Percentiles rank a stretch among this genome's conserved stretches.
Evolutionary conservation across 495 filamentous ascomycete species (phyloP).

Genomic region (Echria macrotheca): DNA sequence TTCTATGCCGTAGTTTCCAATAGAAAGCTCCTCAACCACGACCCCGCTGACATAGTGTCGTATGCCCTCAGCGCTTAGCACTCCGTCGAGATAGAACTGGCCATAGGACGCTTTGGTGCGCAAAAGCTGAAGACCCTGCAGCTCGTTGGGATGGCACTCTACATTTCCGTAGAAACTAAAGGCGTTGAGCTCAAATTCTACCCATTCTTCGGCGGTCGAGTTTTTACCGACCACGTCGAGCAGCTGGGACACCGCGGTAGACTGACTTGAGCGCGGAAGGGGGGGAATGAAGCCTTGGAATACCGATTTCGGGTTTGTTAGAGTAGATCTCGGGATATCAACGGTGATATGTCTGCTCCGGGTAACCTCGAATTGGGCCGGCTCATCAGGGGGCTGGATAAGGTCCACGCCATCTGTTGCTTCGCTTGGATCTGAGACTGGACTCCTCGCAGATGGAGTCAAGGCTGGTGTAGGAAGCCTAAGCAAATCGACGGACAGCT

Average conservation of each 20-base stretch:
- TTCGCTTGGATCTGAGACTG: neutral
- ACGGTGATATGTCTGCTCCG: slow-evolving; percentile 15
- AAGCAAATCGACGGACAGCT: no score
- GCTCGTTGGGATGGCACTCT: slow-evolving; percentile 34
- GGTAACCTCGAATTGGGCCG: neutral
- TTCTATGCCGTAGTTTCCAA: slow-evolving; percentile 57
- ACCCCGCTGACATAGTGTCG: slow-evolving; percentile 47
- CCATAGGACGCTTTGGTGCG: slow-evolving; percentile 28
- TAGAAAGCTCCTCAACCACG: slow-evolving; percentile 51
- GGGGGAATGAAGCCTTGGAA: slow-evolving; percentile 16
- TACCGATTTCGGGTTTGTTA: slow-evolving; percentile 18
- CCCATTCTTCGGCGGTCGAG: slow-evolving; percentile 19
- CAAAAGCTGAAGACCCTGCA: slow-evolving; percentile 49
- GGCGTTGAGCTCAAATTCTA: slow-evolving; percentile 43
- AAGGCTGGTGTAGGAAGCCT: neutral
- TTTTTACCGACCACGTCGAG: slow-evolving; percentile 1
- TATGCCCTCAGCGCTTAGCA: slow-evolving; percentile 41
- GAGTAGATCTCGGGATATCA: slow-evolving; percentile 17
- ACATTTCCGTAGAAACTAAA: slow-evolving; percentile 47
- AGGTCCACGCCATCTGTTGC: neutral
- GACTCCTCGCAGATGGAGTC: neutral
- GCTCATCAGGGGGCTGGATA: neutral
- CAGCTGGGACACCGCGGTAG: slow-evolving; percentile 23
- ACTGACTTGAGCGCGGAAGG: slow-evolving; percentile 19
- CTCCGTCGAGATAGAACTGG: slow-evolving; percentile 53